Evolutionary conservation across 106 monocot species (phyloP).

Genomic region (Phalaenopsis equestris): DNA sequence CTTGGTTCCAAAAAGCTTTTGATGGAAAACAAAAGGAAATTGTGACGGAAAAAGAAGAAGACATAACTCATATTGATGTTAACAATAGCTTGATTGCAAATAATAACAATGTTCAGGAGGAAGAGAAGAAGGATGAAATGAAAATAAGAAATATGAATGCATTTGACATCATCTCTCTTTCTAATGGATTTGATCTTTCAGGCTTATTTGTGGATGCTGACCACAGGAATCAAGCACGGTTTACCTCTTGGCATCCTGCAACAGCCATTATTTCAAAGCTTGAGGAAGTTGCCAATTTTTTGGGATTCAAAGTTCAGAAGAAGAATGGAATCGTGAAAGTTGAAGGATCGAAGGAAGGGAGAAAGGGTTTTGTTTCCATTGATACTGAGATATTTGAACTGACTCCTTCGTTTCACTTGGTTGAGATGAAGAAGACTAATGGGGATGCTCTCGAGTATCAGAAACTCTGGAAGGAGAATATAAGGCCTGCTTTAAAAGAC

Average conservation of each 20-base stretch:
- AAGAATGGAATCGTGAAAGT: constrained; percentile 45
- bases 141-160: constrained; percentile 46
- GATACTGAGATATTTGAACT: constrained; percentile 64
- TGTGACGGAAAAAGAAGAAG: constrained; percentile 10
- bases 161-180: constrained; percentile 68
- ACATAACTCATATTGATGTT: constrained; percentile 21
- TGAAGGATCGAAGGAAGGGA: constrained; percentile 41
- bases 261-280: constrained; percentile 39
- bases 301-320: constrained; percentile 50
- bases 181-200: constrained; percentile 59
- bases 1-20: constrained; percentile 34
- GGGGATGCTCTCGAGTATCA: constrained; percentile 61
- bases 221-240: constrained; percentile 33
- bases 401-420: constrained; percentile 46
- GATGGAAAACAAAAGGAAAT: constrained; percentile 15
- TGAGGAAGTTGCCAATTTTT: constrained; percentile 33
- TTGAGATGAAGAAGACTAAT: constrained; percentile 46
- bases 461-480: constrained; percentile 38
- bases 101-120: constrained; percentile 8
- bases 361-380: constrained; percentile 44
- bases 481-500: constrained; percentile 57
- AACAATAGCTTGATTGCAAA: constrained; percentile 5
- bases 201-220: constrained; percentile 42
- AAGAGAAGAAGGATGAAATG: constrained; percentile 17
- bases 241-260: constrained; percentile 38